Conservation (phyloP, 2,329 filamentous ascomycete genomes). For the Diaporthe velutina region DNA sequence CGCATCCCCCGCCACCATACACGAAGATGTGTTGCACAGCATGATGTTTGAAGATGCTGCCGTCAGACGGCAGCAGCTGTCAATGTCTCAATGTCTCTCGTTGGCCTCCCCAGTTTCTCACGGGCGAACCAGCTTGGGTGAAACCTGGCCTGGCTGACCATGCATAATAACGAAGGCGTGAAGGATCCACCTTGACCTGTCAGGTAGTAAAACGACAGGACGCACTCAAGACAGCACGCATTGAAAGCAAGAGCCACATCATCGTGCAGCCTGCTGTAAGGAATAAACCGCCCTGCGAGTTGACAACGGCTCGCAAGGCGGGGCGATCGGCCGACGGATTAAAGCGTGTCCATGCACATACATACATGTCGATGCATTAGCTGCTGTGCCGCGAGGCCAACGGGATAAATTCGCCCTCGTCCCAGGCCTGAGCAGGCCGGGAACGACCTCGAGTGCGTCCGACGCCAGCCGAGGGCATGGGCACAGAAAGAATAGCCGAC, state of each 20-base stretch:
- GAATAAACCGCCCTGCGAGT: neutral
- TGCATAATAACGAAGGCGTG: conserved; percentile 8
- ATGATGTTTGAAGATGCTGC: conserved; percentile 33
- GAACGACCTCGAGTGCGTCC: conserved; percentile 30
- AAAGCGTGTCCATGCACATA: conserved; percentile 5
- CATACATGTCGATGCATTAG: neutral
- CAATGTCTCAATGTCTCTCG: conserved; percentile 26
- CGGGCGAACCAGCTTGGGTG: conserved; percentile 20
- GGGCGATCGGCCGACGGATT: conserved; percentile 3
- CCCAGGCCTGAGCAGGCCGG: conserved; percentile 23
- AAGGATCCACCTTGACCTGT: conserved; percentile 11
- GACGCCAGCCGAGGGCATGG: conserved; percentile 3
- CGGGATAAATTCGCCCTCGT: conserved; percentile 9
- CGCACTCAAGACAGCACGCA: neutral
- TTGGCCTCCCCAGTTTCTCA: conserved; percentile 4
- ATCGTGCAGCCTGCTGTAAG: conserved; percentile 13
- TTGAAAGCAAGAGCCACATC: conserved; percentile 7
- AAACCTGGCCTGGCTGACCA: conserved; percentile 19
- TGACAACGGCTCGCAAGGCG: conserved; percentile 24
- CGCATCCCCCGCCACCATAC: conserved; percentile 19
- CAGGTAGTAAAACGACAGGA: neutral
- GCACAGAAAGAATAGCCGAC: conserved; percentile 31
- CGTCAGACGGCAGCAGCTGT: conserved; percentile 35
- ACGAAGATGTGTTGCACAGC: conserved; percentile 26
- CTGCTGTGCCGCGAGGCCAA: neutral